Conservation (phyloP, 768 basidiomycete species). For the Termitomyces sp. region DNA sequence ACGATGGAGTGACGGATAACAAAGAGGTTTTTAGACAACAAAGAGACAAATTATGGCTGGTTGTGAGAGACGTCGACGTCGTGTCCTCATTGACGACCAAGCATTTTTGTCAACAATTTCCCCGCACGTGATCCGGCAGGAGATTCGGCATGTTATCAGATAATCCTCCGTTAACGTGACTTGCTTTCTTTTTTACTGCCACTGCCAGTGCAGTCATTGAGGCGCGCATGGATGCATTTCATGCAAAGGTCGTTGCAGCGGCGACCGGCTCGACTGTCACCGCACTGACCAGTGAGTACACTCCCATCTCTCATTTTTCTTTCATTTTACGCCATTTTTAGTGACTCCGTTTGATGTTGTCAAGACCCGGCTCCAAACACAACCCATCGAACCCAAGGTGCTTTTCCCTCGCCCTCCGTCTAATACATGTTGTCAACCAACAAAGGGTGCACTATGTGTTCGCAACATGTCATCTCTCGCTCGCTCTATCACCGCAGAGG, state of each 20-base stretch:
- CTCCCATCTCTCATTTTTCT: not conserved
- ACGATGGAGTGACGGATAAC: not conserved
- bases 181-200: conserved; percentile 1
- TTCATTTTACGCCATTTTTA: conserved; percentile 28
- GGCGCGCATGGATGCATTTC: conserved; percentile 61
- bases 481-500: conserved; percentile 49
- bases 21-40: not conserved
- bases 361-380: conserved; percentile 95
- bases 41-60: conserved; percentile 7
- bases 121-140: conserved; percentile 14
- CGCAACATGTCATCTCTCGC: conserved; percentile 77
- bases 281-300: conserved; percentile 69
- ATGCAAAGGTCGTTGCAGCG: conserved; percentile 79
- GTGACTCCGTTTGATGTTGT: conserved; percentile 99
- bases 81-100: conserved; percentile 2
- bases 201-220: not conserved
- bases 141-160: conserved; percentile 28
- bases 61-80: conserved; percentile 6
- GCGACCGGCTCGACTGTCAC: conserved; percentile 79
- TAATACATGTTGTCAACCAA: conserved; percentile 70
- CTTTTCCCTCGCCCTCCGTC: conserved; percentile 52
- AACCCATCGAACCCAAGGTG: conserved; percentile 51
- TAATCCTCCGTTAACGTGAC: conserved; percentile 15
- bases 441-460: conserved; percentile 49
- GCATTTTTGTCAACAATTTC: conserved; percentile 16